phyloP scores from a whole-genome alignment of 208 protist genomes.

The Leishmania guyanensis region DNA sequence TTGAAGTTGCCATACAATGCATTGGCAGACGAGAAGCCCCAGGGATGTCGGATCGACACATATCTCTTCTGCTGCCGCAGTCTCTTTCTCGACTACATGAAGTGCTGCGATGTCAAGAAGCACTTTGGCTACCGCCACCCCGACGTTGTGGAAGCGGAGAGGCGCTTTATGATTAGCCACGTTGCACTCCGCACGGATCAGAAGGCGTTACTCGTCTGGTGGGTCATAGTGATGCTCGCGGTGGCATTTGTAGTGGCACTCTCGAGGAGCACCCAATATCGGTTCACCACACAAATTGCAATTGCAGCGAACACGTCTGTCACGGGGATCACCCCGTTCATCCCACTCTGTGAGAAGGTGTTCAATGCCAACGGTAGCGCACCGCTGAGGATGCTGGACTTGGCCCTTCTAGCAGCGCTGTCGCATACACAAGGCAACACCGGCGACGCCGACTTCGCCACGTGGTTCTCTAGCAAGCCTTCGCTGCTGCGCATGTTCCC shows the following conservation, averaged over 20 bases:
- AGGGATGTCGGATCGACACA: slow-evolving; percentile 48
- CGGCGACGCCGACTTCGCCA: slow-evolving; percentile 75
- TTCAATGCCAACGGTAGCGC: slow-evolving; percentile 67
- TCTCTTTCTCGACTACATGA: slow-evolving; percentile 63
- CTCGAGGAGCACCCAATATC: slow-evolving; percentile 66
- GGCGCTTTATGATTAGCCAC: slow-evolving; percentile 47
- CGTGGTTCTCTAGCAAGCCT: slow-evolving; percentile 70
- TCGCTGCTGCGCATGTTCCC: slow-evolving; percentile 70
- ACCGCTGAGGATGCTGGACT: slow-evolving; percentile 58
- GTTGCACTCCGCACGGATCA: slow-evolving; percentile 81
- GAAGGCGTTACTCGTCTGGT: slow-evolving; percentile 80
- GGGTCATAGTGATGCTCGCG: slow-evolving; percentile 77
- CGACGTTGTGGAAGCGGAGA: slow-evolving; percentile 63
- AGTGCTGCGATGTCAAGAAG: slow-evolving; percentile 68
- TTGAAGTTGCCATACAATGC: slow-evolving; percentile 28
- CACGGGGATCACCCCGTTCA: slow-evolving; percentile 11
- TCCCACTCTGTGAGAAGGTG: slow-evolving; percentile 43
- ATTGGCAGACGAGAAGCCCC: slow-evolving; percentile 38
- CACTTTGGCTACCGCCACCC: slow-evolving; percentile 82
- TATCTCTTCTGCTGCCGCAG: slow-evolving; percentile 85
- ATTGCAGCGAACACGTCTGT: slow-evolving; percentile 18
- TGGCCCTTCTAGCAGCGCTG: slow-evolving; percentile 74
- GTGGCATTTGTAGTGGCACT: slow-evolving; percentile 73
- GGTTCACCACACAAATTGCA: slow-evolving; percentile 51
- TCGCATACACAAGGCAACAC: slow-evolving; percentile 68